Evolutionary conservation across 2,329 filamentous ascomycete species (phyloP).

Genomic region (Triangularia verruculosa): DNA sequence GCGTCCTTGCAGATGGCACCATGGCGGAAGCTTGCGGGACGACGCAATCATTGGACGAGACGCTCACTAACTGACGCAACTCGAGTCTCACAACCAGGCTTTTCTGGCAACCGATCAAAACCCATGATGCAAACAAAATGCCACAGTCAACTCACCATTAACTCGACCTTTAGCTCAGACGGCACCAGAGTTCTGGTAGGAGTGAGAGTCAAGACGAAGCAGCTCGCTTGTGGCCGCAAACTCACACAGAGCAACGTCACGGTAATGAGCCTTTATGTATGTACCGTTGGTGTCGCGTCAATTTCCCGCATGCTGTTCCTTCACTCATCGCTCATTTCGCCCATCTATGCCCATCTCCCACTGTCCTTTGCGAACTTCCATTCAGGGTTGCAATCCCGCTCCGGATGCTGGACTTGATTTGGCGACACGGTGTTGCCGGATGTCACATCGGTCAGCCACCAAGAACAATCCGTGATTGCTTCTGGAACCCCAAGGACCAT

Average conservation of each 20-base stretch:
- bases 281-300: background rate
- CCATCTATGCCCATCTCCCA: background rate
- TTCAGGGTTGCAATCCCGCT: background rate
- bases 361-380: background rate
- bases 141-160: background rate
- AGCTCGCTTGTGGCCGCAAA: background rate
- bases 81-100: background rate
- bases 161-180: background rate
- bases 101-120: background rate
- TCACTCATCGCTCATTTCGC: background rate
- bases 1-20: background rate
- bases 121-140: background rate
- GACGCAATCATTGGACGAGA: background rate
- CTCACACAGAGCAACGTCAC: background rate
- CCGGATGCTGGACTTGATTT: background rate
- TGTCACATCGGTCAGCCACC: background rate
- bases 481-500: background rate
- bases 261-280: background rate
- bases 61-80: background rate
- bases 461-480: background rate
- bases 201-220: background rate
- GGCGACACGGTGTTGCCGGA: background rate
- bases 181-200: background rate
- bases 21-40: background rate
- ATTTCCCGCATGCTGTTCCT: background rate